Percentiles rank a stretch among this genome's conserved stretches.
Evolutionary conservation across 352 stramenopile species (phyloP).

Genomic region (Globisporangium barbulae): DNA sequence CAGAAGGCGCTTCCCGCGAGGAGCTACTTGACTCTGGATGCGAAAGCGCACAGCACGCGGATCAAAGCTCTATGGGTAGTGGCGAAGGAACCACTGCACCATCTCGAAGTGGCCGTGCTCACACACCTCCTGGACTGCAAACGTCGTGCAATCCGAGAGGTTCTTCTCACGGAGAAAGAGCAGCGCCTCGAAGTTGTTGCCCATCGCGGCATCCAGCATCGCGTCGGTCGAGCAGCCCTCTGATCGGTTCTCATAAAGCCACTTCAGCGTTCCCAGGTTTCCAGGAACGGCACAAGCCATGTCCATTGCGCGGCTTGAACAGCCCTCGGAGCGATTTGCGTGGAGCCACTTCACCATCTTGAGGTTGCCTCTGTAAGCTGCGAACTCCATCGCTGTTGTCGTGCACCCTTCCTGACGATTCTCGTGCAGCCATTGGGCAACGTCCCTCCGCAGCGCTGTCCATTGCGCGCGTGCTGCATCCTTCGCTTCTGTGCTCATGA

Average conservation of each 20-base stretch:
- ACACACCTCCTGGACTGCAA: background rate
- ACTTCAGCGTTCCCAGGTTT: background rate
- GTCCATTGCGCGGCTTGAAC: background rate
- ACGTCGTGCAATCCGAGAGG: background rate
- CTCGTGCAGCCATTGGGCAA: background rate
- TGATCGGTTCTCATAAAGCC: background rate
- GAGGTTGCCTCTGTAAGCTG: background rate
- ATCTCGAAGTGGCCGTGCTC: background rate
- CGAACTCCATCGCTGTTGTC: background rate
- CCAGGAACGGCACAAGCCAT: background rate
- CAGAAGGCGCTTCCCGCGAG: background rate
- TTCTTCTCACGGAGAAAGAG: background rate
- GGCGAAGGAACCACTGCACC: background rate
- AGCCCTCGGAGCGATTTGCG: background rate
- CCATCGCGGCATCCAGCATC: background rate
- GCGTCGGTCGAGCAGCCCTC: too few species aligned
- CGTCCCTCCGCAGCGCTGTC: too few species aligned
- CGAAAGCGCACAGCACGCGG: background rate
- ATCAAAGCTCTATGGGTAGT: background rate
- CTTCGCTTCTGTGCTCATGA: too few species aligned
- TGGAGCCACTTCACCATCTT: slow-evolving; percentile 8
- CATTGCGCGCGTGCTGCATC: too few species aligned
- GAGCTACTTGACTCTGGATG: background rate
- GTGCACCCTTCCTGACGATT: background rate
- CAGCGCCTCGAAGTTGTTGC: background rate